These are phyloP conservation scores for Casuarina equisetifolia DNA, from an alignment of 306 rosid genomes.

Conservation along the genomic window DNA sequence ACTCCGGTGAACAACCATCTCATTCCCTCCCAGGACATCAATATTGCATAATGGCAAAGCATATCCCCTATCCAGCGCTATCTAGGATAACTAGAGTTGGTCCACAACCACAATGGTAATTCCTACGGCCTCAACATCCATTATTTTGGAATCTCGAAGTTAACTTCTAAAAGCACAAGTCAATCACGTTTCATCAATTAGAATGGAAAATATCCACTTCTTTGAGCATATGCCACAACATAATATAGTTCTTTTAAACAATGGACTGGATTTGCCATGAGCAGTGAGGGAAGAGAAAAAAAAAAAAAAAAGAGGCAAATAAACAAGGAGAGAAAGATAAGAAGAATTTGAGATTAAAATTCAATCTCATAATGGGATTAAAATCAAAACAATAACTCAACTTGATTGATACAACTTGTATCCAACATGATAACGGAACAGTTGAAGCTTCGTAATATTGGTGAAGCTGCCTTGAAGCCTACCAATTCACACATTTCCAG, in stretches of 20 bases:
- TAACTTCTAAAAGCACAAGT: neutral
- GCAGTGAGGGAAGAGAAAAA: too few relatives aligned
- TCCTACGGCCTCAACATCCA: neutral
- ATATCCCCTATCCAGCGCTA: neutral
- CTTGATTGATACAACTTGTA: neutral
- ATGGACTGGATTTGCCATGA: neutral
- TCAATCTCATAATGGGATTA: too few relatives aligned
- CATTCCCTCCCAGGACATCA: neutral
- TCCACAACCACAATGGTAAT: neutral
- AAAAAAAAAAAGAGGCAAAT: too few relatives aligned
- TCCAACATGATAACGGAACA: neutral
- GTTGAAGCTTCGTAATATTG: neutral
- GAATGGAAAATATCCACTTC: neutral
- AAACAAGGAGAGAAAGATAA: neutral
- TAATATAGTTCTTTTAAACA: neutral
- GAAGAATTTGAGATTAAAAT: neutral
- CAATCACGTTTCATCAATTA: neutral
- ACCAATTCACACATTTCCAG: neutral
- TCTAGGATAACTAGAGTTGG: neutral
- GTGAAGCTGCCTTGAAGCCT: neutral
- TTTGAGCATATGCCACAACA: neutral
- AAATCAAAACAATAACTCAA: neutral
- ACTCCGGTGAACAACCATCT: neutral
- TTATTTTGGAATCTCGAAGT: neutral
- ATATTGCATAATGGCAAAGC: neutral